Conservation (phyloP, 2,329 filamentous ascomycete species). For the Cercospora beticola region DNA sequence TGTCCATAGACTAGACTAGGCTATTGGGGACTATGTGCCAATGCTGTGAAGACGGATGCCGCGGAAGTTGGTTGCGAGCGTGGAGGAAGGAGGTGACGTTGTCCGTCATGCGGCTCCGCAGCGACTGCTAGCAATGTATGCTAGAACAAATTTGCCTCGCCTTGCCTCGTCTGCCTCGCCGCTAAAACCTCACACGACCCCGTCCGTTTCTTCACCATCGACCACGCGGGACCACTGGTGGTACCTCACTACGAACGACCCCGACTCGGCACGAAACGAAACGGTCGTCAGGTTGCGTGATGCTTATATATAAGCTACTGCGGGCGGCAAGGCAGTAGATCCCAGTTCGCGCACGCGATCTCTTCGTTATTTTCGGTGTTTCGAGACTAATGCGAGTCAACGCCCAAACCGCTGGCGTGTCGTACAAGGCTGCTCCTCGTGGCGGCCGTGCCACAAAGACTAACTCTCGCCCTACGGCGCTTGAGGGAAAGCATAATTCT, state of each 20-base stretch:
- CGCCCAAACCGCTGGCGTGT: slow-evolving; percentile 1
- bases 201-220: neutral
- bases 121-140: neutral
- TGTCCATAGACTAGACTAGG: neutral
- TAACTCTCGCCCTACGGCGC: slow-evolving; percentile 1
- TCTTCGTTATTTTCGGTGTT: neutral
- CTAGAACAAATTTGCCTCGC: neutral
- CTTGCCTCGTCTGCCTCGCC: neutral
- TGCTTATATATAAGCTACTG: slow-evolving; percentile 6
- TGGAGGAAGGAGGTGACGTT: slow-evolving; percentile 4
- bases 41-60: neutral
- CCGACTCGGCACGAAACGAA: neutral
- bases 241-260: neutral
- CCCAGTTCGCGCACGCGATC: slow-evolving; percentile 14
- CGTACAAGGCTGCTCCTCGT: slow-evolving; percentile 16
- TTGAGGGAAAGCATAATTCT: neutral
- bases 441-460: slow-evolving; percentile 1
- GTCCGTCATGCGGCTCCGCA: slow-evolving; percentile 7
- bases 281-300: neutral
- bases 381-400: slow-evolving; percentile 18
- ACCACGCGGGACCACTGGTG: neutral
- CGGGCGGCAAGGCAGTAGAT: slow-evolving; percentile 1
- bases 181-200: neutral
- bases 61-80: neutral
- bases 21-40: neutral